Percentiles rank a stretch among this genome's conserved stretches.
Conservation (phyloP, 106 monocot genomes). For the Dioscorea dumetorum region DNA sequence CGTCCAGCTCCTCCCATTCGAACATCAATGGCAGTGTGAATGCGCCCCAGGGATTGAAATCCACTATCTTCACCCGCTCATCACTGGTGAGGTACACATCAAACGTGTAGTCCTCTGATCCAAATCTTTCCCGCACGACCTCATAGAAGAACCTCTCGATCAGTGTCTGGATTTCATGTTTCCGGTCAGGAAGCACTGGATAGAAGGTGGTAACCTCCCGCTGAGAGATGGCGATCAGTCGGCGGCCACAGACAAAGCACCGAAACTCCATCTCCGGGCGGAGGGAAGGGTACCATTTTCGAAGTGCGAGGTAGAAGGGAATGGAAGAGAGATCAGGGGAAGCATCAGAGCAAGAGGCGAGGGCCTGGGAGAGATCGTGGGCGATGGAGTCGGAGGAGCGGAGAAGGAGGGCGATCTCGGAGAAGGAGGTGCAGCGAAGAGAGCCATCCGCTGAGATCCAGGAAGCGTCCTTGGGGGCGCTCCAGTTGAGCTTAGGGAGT, state of each 20-base stretch:
- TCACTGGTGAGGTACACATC: slow-evolving; percentile 58
- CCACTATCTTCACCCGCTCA: slow-evolving; percentile 62
- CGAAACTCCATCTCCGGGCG: slow-evolving; percentile 86
- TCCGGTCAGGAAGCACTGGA: slow-evolving; percentile 52
- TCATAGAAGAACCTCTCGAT: slow-evolving; percentile 50
- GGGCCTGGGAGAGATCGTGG: slow-evolving; percentile 68
- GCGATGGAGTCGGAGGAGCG: slow-evolving; percentile 64
- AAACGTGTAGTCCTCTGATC: slow-evolving; percentile 54
- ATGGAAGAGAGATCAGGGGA: neutral
- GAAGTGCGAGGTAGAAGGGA: slow-evolving; percentile 55
- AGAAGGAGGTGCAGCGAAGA: slow-evolving; percentile 57
- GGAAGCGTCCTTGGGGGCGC: slow-evolving; percentile 85
- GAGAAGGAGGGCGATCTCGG: slow-evolving; percentile 72
- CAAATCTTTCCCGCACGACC: slow-evolving; percentile 40
- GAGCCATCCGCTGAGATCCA: slow-evolving; percentile 57
- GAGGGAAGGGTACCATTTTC: slow-evolving; percentile 55
- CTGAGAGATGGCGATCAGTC: slow-evolving; percentile 60
- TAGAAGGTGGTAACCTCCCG: slow-evolving; percentile 78
- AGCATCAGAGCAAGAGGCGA: slow-evolving; percentile 26
- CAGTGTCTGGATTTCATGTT: slow-evolving; percentile 21
- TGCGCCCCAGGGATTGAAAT: slow-evolving; percentile 88
- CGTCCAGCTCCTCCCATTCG: slow-evolving; percentile 80
- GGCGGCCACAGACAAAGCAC: slow-evolving; percentile 49
- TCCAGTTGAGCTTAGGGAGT: too few relatives aligned
- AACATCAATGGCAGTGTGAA: slow-evolving; percentile 78